These are phyloP conservation scores for Metschnikowia santaceciliae DNA, from an alignment of 805 yeast species.

Conservation along the genomic window DNA sequence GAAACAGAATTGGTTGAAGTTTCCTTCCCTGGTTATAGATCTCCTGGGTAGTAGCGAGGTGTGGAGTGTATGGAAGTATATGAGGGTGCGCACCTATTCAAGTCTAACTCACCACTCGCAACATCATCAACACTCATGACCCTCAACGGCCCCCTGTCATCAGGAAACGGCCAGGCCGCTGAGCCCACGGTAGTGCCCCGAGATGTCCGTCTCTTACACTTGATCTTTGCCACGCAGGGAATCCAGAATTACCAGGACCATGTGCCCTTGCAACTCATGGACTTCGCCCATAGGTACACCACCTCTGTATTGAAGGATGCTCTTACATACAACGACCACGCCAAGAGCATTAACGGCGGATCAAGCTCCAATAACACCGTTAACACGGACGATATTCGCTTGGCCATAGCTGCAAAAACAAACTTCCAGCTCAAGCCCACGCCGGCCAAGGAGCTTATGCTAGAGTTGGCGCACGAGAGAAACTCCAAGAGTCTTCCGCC, in stretches of 20 bases:
- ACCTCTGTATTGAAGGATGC: slow-evolving; percentile 87
- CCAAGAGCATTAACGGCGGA: slow-evolving; percentile 37
- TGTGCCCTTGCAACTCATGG: slow-evolving; percentile 94
- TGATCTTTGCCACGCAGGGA: slow-evolving; percentile 90
- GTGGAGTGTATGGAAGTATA: background rate
- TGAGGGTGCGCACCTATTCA: slow-evolving; percentile 1
- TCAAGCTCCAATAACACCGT: slow-evolving; percentile 38
- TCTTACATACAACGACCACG: slow-evolving; percentile 80
- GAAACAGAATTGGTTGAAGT: background rate
- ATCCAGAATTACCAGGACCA: slow-evolving; percentile 91
- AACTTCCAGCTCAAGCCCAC: slow-evolving; percentile 92
- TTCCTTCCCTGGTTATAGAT: background rate
- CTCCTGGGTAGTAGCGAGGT: background rate
- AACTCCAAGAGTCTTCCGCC: slow-evolving; percentile 89
- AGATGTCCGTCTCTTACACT: slow-evolving; percentile 85
- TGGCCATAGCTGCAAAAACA: slow-evolving; percentile 92
- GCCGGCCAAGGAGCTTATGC: slow-evolving; percentile 85
- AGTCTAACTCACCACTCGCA: background rate
- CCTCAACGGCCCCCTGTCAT: slow-evolving; percentile 9
- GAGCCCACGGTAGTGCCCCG: slow-evolving; percentile 54
- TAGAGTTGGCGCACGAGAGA: slow-evolving; percentile 89
- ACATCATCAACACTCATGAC: slow-evolving; percentile 4
- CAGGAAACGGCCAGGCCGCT: slow-evolving; percentile 9
- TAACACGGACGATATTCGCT: slow-evolving; percentile 83
- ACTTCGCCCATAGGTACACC: slow-evolving; percentile 90